Evolutionary conservation across 108 stramenopile genomes (phyloP), one percentile per base, ranked within the genome.

Genomic region (Cyclotella atomus): DNA sequence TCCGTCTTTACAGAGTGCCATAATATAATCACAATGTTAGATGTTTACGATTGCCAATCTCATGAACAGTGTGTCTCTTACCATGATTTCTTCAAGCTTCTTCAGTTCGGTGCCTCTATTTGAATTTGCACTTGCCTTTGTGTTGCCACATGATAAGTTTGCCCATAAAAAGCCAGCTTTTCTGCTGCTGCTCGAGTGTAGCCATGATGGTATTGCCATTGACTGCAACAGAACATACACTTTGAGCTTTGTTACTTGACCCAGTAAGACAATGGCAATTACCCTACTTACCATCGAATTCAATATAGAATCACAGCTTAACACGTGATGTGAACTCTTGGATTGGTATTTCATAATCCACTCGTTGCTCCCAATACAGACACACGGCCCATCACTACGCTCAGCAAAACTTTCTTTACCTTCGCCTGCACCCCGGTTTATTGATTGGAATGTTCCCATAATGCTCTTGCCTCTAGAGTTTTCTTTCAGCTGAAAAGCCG

Each of bases 131-230:
- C n/a, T n/a, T 65, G 59, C 41, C 65, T 36, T 38, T 49, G 33
- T 43, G 28, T 34, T 32, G 44, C 28, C 46, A 36, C 85, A 55
- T 53, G 25, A 41, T 38, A 86, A 67, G 41, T 87, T 83, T 8
- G 89, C 81, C 88, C 89, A 94, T 14, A 89, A 59, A 34, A 94
- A 54, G 0, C 73, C 80, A n/a, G 93, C 84, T 65, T 79, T 76
- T 35, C 77, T 36, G 20, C 75, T 63, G 16, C 45, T 33, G 34
- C 84, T 75, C 16, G 81, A 78, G 6, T n/a, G n/a, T n/a, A 87
- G 62, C 87, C 87, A 94, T 15, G 93, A 81, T 16, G 82, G 67
- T 10, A 90, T 59, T 16, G 93, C 93, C 83, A 88, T 89, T 28
- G 61, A 49, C 47, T 49, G 47, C n/a, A n/a, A 49, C n/a, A 49